These are phyloP conservation scores for Globisporangium sylvaticum DNA, from an alignment of 352 stramenopile genomes.

Conservation along the genomic window DNA sequence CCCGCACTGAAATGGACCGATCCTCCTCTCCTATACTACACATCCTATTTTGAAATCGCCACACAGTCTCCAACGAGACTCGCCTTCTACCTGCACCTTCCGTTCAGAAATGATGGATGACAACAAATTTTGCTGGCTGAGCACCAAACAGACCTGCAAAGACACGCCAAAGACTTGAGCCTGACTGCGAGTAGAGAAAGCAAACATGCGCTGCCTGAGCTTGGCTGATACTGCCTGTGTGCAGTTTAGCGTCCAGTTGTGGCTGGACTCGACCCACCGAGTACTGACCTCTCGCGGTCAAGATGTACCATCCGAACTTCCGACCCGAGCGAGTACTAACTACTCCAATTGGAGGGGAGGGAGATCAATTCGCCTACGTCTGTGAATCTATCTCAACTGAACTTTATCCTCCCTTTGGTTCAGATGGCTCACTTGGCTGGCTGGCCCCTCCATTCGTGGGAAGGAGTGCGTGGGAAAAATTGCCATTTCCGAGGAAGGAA, in stretches of 20 bases:
- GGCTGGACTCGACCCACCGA: not conserved
- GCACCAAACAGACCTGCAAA: not conserved
- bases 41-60: not conserved
- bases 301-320: not conserved
- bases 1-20: not conserved
- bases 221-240: not conserved
- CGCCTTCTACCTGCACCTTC: not conserved
- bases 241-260: not conserved
- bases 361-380: no score
- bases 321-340: not conserved
- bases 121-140: not conserved
- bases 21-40: not conserved
- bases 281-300: not conserved
- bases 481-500: constrained; percentile 44
- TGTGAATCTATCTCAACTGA: not conserved
- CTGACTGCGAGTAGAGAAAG: not conserved
- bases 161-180: not conserved
- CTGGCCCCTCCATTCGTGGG: constrained; percentile 9
- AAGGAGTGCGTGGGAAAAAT: constrained; percentile 46
- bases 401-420: not conserved
- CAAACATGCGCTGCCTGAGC: not conserved
- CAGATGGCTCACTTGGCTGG: not conserved
- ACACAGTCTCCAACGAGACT: not conserved
- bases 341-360: no score
- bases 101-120: not conserved